phyloP scores from a whole-genome alignment of 2,329 filamentous ascomycete species.

The Alternaria novae-zelandiae region DNA sequence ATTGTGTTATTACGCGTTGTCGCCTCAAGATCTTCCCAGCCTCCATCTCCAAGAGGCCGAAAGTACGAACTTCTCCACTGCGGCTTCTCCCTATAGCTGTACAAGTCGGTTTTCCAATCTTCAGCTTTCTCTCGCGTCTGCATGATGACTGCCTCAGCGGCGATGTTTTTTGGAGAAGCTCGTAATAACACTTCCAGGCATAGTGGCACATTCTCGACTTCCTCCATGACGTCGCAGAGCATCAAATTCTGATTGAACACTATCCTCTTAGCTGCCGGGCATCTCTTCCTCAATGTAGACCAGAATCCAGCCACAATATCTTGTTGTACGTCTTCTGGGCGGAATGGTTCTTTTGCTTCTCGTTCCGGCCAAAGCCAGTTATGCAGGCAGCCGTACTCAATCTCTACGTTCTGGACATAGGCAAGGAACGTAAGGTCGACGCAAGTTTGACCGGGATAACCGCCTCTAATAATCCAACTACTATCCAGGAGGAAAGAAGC shows the following conservation, averaged over 20 bases:
- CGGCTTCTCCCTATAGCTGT: neutral
- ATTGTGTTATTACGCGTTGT: neutral
- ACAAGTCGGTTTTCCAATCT: neutral
- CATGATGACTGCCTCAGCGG: neutral
- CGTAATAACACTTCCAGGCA: slow-evolving; percentile 7
- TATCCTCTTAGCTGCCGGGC: slow-evolving; percentile 15
- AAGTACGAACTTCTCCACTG: neutral
- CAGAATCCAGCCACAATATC: slow-evolving; percentile 12
- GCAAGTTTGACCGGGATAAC: slow-evolving; percentile 13
- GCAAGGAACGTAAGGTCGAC: slow-evolving; percentile 16
- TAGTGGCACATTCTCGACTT: slow-evolving; percentile 5
- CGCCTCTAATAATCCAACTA: slow-evolving; percentile 16
- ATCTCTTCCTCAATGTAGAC: slow-evolving; percentile 9
- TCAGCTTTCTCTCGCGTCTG: neutral
- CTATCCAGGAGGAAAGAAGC: slow-evolving; percentile 12
- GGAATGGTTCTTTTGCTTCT: neutral
- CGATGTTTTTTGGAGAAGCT: slow-evolving; percentile 10
- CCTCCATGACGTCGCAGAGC: neutral
- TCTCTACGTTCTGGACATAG: slow-evolving; percentile 19
- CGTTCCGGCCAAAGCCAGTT: neutral
- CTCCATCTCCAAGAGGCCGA: neutral
- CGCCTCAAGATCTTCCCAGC: neutral
- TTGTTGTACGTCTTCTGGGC: neutral
- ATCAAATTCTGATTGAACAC: slow-evolving; percentile 16
- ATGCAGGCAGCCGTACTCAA: slow-evolving; percentile 13